Base-by-base conservation (phyloP, 192 early-diverging fungal species). In the Coemansia sp. region DNA sequence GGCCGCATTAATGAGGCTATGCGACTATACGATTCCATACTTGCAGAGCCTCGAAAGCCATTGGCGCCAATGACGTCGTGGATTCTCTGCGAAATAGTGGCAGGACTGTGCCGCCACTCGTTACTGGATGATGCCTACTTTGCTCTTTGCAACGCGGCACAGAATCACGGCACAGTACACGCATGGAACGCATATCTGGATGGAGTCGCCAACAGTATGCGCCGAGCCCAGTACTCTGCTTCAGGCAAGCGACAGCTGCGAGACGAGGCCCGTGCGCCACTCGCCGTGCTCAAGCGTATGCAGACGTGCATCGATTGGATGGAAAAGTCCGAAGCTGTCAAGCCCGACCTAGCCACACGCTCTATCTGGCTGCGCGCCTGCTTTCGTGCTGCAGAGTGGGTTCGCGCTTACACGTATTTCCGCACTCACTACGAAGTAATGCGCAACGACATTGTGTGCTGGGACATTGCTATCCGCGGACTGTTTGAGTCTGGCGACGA, bases 121-220 rank as follows among this genome's bases (percentile, higher is more conserved):
- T 58, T 24, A n/a, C 39, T 60, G 17, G 60, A 56, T 21, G 42
- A 55, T 19, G 76, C 76, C 35, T 63, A 63, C 27, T 15, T 10
- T 14, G 3, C 39, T 3, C 62, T 79, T 15, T 26, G 17, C 2
- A 32, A 8, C 6, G 58, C 63, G 0, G 8, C 8, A 3, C 29
- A 17, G 4, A 29, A 21, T 27, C 39, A 56, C 11, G 58, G 70
- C 4, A 66, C 26, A 21, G 26, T 50, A 3, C 58, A 55, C 17
- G 62, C 44, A 26, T 79, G 76, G 76, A 79, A 79, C 19, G 48
- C 67, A n/a, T 79, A 79, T 32, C 42, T 79, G 29, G 63, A 69
- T 9, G 76, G 70, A 6, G 44, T 79, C 0, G 48, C 44, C 3
- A 50, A 54, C 36, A 27, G 38, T 29, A 58, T 60, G 21, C 38